Base-by-base conservation (phyloP, 345 rosid species). In the Eucalyptus caleyi region DNA sequence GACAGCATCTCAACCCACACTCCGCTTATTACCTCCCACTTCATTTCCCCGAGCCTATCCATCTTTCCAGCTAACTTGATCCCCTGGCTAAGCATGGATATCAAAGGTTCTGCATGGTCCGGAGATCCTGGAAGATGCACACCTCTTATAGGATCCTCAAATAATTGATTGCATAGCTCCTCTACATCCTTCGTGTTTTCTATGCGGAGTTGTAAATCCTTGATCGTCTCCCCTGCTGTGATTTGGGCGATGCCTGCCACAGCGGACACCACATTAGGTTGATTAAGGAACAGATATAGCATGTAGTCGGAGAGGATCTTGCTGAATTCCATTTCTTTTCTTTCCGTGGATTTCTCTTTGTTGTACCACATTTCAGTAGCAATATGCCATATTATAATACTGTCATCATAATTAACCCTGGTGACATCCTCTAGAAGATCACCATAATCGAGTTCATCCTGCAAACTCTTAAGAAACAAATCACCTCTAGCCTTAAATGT, bases 341-440 rank as follows among this genome's bases (percentile, higher is more conserved):
- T 30, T n/a, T 8, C 4, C 1, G 0, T 13, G 8, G 8, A 27
- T 27, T 27, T 12, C 32, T 62, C 69, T 13, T 6, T n/a, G 40
- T 65, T 65, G 11, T 65, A 65, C 37, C 3, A n/a, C 2, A 65
- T 65, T 65, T 65, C 77, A 16, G 77, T 65, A n/a, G 77, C 77
- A n/a, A 65, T 4, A 65, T 65, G 77, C 37, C 10, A n/a, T 16
- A n/a, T 1, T n/a, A 65, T n/a, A n/a, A n/a, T 15, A 14, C 3
- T 15, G 3, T 8, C 7, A 16, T 14, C 19, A 2, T 4, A 65
- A 65, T 2, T n/a, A n/a, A 5, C 4, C 21, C 14, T 1, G 5
- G 2, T 65, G 37, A 65, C 2, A 14, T 65, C 4, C 10, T n/a
- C 4, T 4, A n/a, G 15, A 15, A 65, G 9, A 7, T 37, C n/a